phyloP scores from a whole-genome alignment of 305 asterid genomes.

The Galium porrigens region DNA sequence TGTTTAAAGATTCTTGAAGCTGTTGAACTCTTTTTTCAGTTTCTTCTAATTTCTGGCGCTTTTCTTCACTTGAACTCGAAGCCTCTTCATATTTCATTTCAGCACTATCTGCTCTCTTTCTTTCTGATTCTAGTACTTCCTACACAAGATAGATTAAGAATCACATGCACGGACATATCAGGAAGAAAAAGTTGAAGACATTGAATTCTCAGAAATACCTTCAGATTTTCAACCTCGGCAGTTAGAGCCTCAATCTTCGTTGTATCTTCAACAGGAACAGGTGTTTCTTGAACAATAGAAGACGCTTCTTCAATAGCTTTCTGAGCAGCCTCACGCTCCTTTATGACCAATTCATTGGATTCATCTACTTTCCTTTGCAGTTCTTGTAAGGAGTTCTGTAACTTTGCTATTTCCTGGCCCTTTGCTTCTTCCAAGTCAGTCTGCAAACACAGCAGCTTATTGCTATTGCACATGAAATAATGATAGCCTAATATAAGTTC shows the following conservation, averaged over 20 bases:
- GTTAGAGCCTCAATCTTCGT: conserved; percentile 54
- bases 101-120: conserved; percentile 60
- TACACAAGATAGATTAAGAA: conserved; percentile 20
- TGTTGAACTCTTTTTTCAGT: conserved; percentile 63
- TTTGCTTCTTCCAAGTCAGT: conserved; percentile 68
- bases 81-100: conserved; percentile 57
- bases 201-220: conserved; percentile 32
- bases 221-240: conserved; percentile 51
- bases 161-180: background rate
- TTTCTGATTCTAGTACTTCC: conserved; percentile 54
- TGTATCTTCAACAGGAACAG: conserved; percentile 67
- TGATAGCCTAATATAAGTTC: background rate
- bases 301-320: conserved; percentile 58
- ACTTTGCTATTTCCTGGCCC: conserved; percentile 44
- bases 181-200: conserved; percentile 1
- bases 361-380: conserved; percentile 54
- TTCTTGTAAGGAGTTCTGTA: conserved; percentile 51
- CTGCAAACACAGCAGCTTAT: conserved; percentile 29
- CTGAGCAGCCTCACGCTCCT: conserved; percentile 53
- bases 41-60: conserved; percentile 72
- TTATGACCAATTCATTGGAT: conserved; percentile 35
- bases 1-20: conserved; percentile 80
- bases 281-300: conserved; percentile 46
- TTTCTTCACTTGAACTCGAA: conserved; percentile 49
- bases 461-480: background rate